Percentiles rank a stretch among this genome's conserved stretches.
These are phyloP conservation scores for Cyclocybe aegerita DNA, from an alignment of 768 basidiomycete genomes.

Conservation along the genomic window DNA sequence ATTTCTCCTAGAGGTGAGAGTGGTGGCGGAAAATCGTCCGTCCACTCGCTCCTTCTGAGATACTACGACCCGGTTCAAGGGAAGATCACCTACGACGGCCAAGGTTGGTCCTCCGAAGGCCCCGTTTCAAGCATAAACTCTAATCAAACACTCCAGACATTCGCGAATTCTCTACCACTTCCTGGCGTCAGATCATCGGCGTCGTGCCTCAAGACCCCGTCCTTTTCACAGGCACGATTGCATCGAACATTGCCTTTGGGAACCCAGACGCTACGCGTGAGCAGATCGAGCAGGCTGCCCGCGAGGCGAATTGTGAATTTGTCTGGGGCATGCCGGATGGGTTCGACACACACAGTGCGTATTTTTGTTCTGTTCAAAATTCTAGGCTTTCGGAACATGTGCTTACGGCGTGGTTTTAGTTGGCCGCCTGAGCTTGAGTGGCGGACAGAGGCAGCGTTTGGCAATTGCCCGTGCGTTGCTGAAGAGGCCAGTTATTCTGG, in stretches of 20 bases:
- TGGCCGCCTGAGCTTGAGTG: slow-evolving; percentile 67
- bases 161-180: slow-evolving; percentile 77
- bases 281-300: slow-evolving; percentile 85
- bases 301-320: slow-evolving; percentile 94
- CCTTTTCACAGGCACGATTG: slow-evolving; percentile 90
- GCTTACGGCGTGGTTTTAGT: slow-evolving; percentile 37
- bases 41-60: slow-evolving; percentile 82
- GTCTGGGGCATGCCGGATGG: slow-evolving; percentile 93
- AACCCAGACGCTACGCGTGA: slow-evolving; percentile 70
- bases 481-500: slow-evolving; percentile 84
- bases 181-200: slow-evolving; percentile 87
- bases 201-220: slow-evolving; percentile 97
- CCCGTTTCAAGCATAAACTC: not conserved
- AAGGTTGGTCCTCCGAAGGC: slow-evolving; percentile 51
- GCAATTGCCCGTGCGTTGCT: slow-evolving; percentile 87
- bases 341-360: slow-evolving; percentile 88
- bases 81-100: slow-evolving; percentile 80
- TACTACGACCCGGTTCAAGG: slow-evolving; percentile 91
- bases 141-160: slow-evolving; percentile 56
- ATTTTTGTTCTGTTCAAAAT: not conserved
- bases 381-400: not conserved
- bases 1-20: slow-evolving; percentile 71
- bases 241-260: slow-evolving; percentile 93
- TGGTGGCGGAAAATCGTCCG: slow-evolving; percentile 92
- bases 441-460: slow-evolving; percentile 79